Evolutionary conservation across 1,284 basidiomycete species (phyloP).

Genomic region (Ceratobasidium sp.): DNA sequence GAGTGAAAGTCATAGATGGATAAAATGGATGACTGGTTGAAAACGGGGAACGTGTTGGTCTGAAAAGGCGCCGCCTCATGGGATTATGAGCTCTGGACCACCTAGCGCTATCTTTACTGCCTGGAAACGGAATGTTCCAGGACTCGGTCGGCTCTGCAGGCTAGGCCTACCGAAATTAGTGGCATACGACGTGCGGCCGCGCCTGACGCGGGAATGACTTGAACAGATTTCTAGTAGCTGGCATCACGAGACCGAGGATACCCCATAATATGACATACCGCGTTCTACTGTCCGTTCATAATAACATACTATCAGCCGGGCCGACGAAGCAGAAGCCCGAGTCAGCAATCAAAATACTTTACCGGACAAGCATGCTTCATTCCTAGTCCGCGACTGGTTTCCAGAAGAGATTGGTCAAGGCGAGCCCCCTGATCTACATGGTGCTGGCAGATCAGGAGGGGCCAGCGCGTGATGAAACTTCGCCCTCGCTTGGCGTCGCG

Average conservation of each 20-base stretch:
- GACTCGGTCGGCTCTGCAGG: neutral
- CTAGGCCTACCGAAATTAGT: constrained; percentile 3
- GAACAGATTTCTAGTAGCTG: constrained; percentile 8
- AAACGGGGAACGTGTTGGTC: constrained; percentile 8
- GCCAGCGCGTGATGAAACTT: neutral
- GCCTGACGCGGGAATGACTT: neutral
- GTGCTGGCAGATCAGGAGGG: constrained; percentile 19
- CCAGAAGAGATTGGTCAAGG: constrained; percentile 8
- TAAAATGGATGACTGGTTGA: neutral
- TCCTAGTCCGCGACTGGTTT: neutral
- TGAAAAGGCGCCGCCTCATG: constrained; percentile 10
- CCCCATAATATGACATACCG: neutral
- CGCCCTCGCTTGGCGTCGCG: constrained; percentile 11
- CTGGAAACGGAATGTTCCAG: constrained; percentile 11
- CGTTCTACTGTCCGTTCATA: neutral
- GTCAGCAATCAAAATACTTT: constrained; percentile 3
- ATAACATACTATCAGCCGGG: neutral
- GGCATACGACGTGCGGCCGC: neutral
- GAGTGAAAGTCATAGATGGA: constrained; percentile 10
- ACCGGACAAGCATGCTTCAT: neutral
- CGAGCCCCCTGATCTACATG: neutral
- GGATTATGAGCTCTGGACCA: neutral
- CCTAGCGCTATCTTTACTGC: neutral
- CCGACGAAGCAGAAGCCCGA: neutral
- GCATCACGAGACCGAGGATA: constrained; percentile 1